Conservation (phyloP, 139 green algal species). For the Axilococcus clingmanii region DNA sequence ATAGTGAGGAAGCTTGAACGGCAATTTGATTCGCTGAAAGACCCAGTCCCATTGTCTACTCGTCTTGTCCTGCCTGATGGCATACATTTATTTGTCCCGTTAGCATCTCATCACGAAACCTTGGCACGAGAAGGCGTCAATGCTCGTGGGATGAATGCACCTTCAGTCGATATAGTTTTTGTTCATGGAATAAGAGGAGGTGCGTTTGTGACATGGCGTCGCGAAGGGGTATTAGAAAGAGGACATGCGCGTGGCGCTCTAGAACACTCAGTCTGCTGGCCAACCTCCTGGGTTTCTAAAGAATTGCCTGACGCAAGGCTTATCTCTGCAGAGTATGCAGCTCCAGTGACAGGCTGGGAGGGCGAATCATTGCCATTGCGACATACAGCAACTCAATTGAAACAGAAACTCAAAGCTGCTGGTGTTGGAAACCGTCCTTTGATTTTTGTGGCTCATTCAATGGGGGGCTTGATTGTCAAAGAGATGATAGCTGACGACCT, state of each 20-base stretch:
- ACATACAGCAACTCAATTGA: constrained; percentile 49
- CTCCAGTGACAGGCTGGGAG: constrained; percentile 48
- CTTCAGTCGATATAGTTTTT: constrained; percentile 74
- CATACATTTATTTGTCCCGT: constrained; percentile 60
- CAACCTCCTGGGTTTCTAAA: constrained; percentile 48
- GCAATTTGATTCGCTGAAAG: constrained; percentile 1
- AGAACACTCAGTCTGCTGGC: constrained; percentile 43
- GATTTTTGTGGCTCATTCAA: constrained; percentile 74
- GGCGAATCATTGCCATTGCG: constrained; percentile 64
- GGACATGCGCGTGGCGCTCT: constrained; percentile 7
- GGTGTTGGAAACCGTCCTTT: constrained; percentile 67
- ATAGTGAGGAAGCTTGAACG: neutral
- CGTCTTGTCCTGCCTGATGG: constrained; percentile 39
- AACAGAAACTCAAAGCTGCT: constrained; percentile 55
- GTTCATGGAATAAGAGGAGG: constrained; percentile 80
- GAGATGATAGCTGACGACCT: constrained; percentile 47
- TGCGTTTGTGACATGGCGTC: constrained; percentile 73
- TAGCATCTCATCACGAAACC: constrained; percentile 45
- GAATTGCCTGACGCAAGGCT: constrained; percentile 33
- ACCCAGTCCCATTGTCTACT: too few relatives aligned
- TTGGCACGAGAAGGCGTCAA: constrained; percentile 25
- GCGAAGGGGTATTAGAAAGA: constrained; percentile 15
- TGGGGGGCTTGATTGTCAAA: constrained; percentile 83
- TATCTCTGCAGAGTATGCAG: constrained; percentile 63
- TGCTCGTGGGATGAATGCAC: constrained; percentile 12